These are phyloP conservation scores for Tulasnella sp. DNA, from an alignment of 768 basidiomycete species.

Conservation along the genomic window DNA sequence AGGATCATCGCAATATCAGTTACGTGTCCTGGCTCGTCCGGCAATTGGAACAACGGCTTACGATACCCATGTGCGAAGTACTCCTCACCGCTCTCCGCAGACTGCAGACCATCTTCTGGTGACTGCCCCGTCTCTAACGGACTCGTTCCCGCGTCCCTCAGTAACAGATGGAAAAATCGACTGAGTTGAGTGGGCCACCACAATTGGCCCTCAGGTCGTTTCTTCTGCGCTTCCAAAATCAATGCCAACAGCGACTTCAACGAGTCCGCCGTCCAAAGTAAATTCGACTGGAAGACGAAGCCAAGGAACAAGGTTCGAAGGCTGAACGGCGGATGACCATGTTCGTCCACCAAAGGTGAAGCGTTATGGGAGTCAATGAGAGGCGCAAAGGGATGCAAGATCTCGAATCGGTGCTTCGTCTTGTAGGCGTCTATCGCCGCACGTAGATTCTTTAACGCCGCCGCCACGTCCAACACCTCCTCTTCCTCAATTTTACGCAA, in stretches of 20 bases:
- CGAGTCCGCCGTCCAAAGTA: constrained; percentile 32
- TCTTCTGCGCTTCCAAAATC: constrained; percentile 31
- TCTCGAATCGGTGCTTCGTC: constrained; percentile 26
- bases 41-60: constrained; percentile 7
- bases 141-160: background rate
- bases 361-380: constrained; percentile 27
- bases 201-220: constrained; percentile 32
- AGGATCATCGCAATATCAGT: background rate
- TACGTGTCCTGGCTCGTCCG: background rate
- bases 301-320: constrained; percentile 39
- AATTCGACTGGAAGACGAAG: constrained; percentile 40
- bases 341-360: constrained; percentile 21
- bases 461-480: constrained; percentile 23
- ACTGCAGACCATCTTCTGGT: background rate
- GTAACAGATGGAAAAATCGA: background rate
- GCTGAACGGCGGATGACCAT: constrained; percentile 11
- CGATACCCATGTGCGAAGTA: constrained; percentile 20
- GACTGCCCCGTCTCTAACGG: constrained; percentile 20
- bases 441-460: constrained; percentile 23
- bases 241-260: constrained; percentile 31
- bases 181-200: constrained; percentile 42
- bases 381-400: constrained; percentile 37
- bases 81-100: constrained; percentile 27
- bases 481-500: constrained; percentile 16
- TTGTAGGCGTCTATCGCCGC: constrained; percentile 28